phyloP scores from a whole-genome alignment of 768 basidiomycete genomes.

The Pholiota microspora region DNA sequence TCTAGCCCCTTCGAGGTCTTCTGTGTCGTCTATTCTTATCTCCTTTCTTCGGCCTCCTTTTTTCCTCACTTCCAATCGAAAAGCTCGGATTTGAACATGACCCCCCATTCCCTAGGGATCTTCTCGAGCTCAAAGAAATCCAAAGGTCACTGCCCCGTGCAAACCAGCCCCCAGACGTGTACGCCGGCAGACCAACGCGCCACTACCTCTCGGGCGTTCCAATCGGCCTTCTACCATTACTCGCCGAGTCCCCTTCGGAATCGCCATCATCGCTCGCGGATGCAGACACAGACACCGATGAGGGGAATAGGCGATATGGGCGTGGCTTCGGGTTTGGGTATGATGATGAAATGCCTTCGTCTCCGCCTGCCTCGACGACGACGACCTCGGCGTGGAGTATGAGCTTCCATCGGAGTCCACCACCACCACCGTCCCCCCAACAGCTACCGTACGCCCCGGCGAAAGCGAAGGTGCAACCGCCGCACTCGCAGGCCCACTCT shows the following conservation, averaged over 20 bases:
- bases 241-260: constrained; percentile 21
- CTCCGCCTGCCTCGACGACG: background rate
- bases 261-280: background rate
- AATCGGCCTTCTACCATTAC: constrained; percentile 60
- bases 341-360: background rate
- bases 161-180: constrained; percentile 43
- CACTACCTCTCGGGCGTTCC: constrained; percentile 55
- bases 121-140: constrained; percentile 69
- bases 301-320: background rate
- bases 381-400: constrained; percentile 13
- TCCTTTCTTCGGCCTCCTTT: background rate
- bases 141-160: constrained; percentile 63
- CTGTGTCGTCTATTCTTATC: constrained; percentile 6
- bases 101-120: constrained; percentile 38
- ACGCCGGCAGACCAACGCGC: constrained; percentile 36
- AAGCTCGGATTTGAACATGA: too few species aligned
- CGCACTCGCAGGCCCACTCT: background rate
- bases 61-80: background rate
- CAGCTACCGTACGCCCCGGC: constrained; percentile 10
- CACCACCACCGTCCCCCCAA: constrained; percentile 8
- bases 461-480: background rate
- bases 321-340: background rate
- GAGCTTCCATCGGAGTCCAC: constrained; percentile 13
- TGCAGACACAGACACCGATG: constrained; percentile 1
- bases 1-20: background rate